phyloP scores from a whole-genome alignment of 768 basidiomycete genomes.

The Trametes cingulata region DNA sequence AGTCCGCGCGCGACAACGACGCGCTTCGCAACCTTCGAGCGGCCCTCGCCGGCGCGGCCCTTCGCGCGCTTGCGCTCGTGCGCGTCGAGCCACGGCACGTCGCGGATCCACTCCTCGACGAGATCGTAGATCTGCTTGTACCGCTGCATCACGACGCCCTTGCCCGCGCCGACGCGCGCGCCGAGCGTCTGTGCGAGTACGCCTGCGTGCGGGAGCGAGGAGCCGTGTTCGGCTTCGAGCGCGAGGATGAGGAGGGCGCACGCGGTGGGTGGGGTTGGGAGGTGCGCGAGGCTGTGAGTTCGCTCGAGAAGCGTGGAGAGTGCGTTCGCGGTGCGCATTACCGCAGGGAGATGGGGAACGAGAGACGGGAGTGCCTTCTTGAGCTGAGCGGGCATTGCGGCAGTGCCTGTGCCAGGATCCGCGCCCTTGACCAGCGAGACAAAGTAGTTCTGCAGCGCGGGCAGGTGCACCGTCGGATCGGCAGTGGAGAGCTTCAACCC shows the following conservation, averaged over 20 bases:
- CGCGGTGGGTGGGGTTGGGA: constrained; percentile 52
- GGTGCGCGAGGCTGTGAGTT: constrained; percentile 34
- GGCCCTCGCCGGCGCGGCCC: constrained; percentile 38
- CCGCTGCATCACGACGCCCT: constrained; percentile 61
- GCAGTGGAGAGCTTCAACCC: constrained; percentile 51
- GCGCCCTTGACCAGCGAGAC: constrained; percentile 22
- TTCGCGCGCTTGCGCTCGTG: constrained; percentile 41
- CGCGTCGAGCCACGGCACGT: constrained; percentile 75
- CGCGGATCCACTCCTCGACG: constrained; percentile 56
- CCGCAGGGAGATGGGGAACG: constrained; percentile 17
- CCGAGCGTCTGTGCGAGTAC: constrained; percentile 63
- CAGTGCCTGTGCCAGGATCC: neutral
- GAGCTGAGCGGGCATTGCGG: constrained; percentile 24
- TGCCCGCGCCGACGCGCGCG: constrained; percentile 48
- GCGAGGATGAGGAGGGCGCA: constrained; percentile 71
- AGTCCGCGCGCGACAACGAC: constrained; percentile 64
- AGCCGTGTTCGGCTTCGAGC: constrained; percentile 64
- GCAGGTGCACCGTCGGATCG: constrained; percentile 63
- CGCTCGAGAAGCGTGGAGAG: constrained; percentile 27
- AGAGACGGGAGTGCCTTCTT: constrained; percentile 22
- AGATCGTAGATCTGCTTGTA: constrained; percentile 68
- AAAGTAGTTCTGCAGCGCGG: constrained; percentile 56
- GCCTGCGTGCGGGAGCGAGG: constrained; percentile 51
- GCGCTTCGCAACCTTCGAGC: constrained; percentile 65
- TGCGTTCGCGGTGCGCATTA: constrained; percentile 24